Evolutionary conservation across 164 flowering plant species (phyloP), one percentile per base, ranked within the genome.

Genomic region (Vitis rupestris): DNA sequence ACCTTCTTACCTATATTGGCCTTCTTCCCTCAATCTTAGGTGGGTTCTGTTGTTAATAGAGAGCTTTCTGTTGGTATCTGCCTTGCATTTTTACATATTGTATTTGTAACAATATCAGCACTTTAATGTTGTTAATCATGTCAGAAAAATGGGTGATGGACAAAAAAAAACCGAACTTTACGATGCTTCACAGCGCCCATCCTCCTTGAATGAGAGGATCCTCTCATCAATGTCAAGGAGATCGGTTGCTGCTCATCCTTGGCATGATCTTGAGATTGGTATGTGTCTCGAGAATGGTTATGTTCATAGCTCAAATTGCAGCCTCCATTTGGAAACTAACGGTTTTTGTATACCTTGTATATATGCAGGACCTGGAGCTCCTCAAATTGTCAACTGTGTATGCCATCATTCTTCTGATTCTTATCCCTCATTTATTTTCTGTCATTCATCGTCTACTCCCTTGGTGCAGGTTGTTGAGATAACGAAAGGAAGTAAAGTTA

Each of bases 261-360:
- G 84, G 84, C 84, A 81, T 70, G 84, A 81, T 74, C 84, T 81
- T 47, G 84, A 82, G 65, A 76, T 82, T 23, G 84, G 84, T 82
- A 74, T 10, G 8, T 11, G 9, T 10, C 15, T 62, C 44, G 4
- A 37, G 6, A 37, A 37, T 37, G 44, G 6, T 37, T 37, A 37
- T 37, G 44, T 37, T 37, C 4, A 37, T 37, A 3, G 4, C 0
- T 3, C 7, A 37, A 37, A 3, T 37, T 37, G 44, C 7, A 37
- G 0, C 7, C 44, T 3, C 0, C 44, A 15, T 48, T 16, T 12
- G 10, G 14, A 0, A 29, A 51, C 30, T 62, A 11, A 51, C 11
- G 51, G 9, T 69, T 14, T 19, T 7, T 37, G 55, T 50, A 19
- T 27, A 5, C 7, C 7, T 37, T 4, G 4, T 37, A 6, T 50